A percentile compares a stretch with the other conserved stretches of the same genome.
phyloP scores from a whole-genome alignment of 805 yeast genomes.

The Ogataea polymorpha region DNA sequence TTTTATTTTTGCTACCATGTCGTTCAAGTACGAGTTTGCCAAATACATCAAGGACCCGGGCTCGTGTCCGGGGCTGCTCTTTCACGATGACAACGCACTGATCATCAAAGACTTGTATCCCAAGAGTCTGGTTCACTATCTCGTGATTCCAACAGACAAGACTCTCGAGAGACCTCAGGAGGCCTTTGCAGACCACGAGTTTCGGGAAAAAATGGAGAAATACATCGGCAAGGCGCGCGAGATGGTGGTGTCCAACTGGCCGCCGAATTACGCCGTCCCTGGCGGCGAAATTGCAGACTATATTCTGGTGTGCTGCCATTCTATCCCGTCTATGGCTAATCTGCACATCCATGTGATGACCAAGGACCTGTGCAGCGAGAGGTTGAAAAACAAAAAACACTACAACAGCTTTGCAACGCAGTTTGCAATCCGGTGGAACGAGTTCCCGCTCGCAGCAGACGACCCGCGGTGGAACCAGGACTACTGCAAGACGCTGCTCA shows the following conservation, averaged over 20 bases:
- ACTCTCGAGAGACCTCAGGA: slow-evolving; percentile 50
- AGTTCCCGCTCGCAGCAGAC: slow-evolving; percentile 41
- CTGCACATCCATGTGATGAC: slow-evolving; percentile 74
- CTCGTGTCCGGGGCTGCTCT: slow-evolving; percentile 36
- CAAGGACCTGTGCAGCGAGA: slow-evolving; percentile 52
- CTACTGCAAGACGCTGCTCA: slow-evolving; percentile 22
- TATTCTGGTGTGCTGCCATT: slow-evolving; percentile 62
- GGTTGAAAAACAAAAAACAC: slow-evolving; percentile 60
- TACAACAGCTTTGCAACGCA: slow-evolving; percentile 66
- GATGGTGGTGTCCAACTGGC: slow-evolving; percentile 16
- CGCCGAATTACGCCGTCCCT: slow-evolving; percentile 11
- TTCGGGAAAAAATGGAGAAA: slow-evolving; percentile 27
- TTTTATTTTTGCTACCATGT: slow-evolving; percentile 32
- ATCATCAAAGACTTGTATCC: slow-evolving; percentile 62
- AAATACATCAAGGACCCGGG: slow-evolving; percentile 49
- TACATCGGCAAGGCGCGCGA: slow-evolving; percentile 39
- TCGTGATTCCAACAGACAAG: slow-evolving; percentile 54
- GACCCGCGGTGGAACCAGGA: slow-evolving; percentile 42
- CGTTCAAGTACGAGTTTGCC: slow-evolving; percentile 47
- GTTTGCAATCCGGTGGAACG: slow-evolving; percentile 58
- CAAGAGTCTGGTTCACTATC: slow-evolving; percentile 57
- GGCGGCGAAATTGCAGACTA: slow-evolving; percentile 23
- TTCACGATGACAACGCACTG: slow-evolving; percentile 48
- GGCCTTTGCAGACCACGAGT: slow-evolving; percentile 39
- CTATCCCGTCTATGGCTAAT: slow-evolving; percentile 66